Evolutionary conservation across 108 stramenopile genomes (phyloP), one percentile per base, ranked within the genome.

Genomic region (Cyclotella sp.): DNA sequence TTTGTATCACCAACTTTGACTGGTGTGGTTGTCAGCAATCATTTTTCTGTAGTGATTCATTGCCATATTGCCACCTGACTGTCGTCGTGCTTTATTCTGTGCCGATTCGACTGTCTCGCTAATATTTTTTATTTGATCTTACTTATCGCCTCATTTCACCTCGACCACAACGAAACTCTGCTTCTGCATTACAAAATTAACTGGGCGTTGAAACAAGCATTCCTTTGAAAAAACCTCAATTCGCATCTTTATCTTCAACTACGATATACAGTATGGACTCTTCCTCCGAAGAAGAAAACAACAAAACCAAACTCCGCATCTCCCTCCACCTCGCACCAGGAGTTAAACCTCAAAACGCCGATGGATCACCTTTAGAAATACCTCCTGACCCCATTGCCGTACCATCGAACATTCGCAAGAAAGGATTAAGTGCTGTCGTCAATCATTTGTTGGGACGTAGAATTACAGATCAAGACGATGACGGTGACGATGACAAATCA

Each of bases 301-400:
- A 64, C 24, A 27, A 59, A 40, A 51, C 72, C 72, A 80, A 80
- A 63, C 44, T 80, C 40, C 72, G 72, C 0, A 62, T 80, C 43
- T 68, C 72, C 67, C 64, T 80, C 79, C 54, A 59, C 49, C 67
- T 73, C 16, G 63, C 72, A 43, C 72, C 79, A 63, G 69, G 68
- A 41, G 55, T 55, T 26, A 55, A 55, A 55, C 22, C 55, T 19
- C 63, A 60, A 14, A 19, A 64, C 43, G 3, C 24, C 55, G 63
- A 71, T 24, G 58, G 71, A 15, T 44, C 67, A 29, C 10, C 57
- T 14, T 81, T 95, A 29, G 84, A 85, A 40, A 85, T 95, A 21
- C 91, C 95, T 7, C 43, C 82, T 0, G 91, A 93, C 26, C 85
- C 89, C 54, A 92, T 95, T 59, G 91, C 92, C 42, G 90, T 95